Percentiles rank a stretch among this genome's conserved stretches.
Evolutionary conservation across 148 eudicot genomes (phyloP).

Genomic region (Silene latifolia): DNA sequence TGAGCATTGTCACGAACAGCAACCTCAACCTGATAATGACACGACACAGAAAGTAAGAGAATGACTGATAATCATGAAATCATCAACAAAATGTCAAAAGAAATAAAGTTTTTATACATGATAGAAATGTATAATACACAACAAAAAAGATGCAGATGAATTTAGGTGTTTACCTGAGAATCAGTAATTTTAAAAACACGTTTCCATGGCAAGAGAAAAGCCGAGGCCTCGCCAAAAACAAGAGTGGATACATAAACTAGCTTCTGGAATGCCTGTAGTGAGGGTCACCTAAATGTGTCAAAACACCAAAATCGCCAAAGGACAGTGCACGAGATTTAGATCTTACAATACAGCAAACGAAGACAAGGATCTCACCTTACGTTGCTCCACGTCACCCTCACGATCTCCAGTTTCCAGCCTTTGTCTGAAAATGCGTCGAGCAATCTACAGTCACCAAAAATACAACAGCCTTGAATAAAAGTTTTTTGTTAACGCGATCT

Average conservation of each 20-base stretch:
- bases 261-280: constrained; percentile 99
- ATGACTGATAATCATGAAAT: neutral
- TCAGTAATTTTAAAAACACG: constrained; percentile 88
- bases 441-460: constrained; percentile 52
- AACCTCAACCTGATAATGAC: constrained; percentile 68
- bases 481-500: neutral
- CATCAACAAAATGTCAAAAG: neutral
- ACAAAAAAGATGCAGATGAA: constrained; percentile 5
- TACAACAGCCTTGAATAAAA: neutral
- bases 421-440: constrained; percentile 75
- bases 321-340: neutral
- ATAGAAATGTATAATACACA: no score
- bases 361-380: constrained; percentile 58
- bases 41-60: no score
- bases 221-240: constrained; percentile 91
- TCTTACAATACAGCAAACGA: constrained; percentile 7
- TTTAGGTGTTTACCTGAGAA: constrained; percentile 55
- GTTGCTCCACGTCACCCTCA: constrained; percentile 75
- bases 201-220: constrained; percentile 96
- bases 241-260: constrained; percentile 86
- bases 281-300: constrained; percentile 50
- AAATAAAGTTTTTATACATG: neutral
- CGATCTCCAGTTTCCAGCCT: constrained; percentile 98
- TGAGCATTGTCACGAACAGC: constrained; percentile 98
- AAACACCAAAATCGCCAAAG: constrained; percentile 35